phyloP scores from a whole-genome alignment of 495 filamentous ascomycete genomes.

The Aspergillus carlsbadensis region DNA sequence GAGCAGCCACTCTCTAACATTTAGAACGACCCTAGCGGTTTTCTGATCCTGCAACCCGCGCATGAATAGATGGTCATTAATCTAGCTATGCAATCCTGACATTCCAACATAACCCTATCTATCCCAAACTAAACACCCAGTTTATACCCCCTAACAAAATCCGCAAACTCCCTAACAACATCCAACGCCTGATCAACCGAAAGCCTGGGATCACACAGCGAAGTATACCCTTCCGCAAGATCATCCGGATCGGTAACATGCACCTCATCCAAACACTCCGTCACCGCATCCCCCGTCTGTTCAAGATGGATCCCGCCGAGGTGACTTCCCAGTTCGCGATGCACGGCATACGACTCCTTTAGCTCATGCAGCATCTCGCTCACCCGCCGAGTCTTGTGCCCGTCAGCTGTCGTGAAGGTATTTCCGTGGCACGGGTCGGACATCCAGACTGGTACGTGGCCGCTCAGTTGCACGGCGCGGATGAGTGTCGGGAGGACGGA shows the following conservation, averaged over 20 bases:
- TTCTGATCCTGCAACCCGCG: too few relatives aligned
- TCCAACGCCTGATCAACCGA: background rate
- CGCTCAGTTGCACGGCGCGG: conserved; percentile 5
- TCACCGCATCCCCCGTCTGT: conserved; percentile 8
- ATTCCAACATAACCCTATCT: too few relatives aligned
- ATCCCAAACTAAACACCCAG: background rate
- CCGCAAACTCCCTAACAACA: background rate
- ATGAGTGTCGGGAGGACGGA: conserved; percentile 5
- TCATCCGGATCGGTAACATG: background rate
- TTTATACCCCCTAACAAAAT: background rate
- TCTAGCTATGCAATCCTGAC: too few relatives aligned
- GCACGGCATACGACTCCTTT: background rate
- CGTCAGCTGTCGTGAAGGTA: background rate
- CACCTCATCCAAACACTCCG: conserved; percentile 5
- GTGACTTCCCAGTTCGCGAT: background rate
- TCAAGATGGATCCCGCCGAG: conserved; percentile 9
- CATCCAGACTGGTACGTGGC: conserved; percentile 10
- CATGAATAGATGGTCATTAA: too few relatives aligned
- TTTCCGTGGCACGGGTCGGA: conserved; percentile 10
- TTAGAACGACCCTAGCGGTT: too few relatives aligned
- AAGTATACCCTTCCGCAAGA: background rate
- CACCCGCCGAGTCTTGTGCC: background rate
- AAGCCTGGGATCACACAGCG: conserved; percentile 2
- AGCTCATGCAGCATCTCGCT: background rate
- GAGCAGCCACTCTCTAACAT: too few relatives aligned